Percentiles rank a stretch among this genome's conserved stretches.
phyloP scores from a whole-genome alignment of 2,329 filamentous ascomycete species.

The Hypoxylon sp. region DNA sequence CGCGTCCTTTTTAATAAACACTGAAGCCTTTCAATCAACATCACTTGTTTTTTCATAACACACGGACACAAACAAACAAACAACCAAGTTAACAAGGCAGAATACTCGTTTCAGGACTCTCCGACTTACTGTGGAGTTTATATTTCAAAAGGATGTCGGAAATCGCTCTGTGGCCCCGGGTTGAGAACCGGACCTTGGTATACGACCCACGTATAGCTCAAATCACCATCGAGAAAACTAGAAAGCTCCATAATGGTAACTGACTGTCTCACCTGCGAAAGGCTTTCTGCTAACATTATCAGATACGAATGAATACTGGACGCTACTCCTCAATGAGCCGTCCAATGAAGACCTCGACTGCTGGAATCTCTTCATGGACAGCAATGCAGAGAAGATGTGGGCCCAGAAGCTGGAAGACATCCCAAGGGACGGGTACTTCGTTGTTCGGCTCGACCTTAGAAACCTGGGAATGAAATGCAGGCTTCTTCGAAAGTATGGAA shows the following conservation, averaged over 20 bases:
- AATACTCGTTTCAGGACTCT: no score
- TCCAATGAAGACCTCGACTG: conserved; percentile 7
- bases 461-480: conserved; percentile 10
- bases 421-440: conserved; percentile 17
- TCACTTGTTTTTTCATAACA: no score
- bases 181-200: conserved; percentile 8
- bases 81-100: no score
- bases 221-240: conserved; percentile 10
- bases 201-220: conserved; percentile 11
- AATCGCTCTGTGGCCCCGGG: background rate
- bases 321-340: background rate
- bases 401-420: conserved; percentile 10
- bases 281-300: background rate
- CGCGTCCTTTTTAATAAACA: no score
- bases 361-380: conserved; percentile 21
- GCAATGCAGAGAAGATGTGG: conserved; percentile 9
- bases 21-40: background rate
- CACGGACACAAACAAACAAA: no score
- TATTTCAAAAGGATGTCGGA: background rate
- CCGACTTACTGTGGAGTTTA: no score
- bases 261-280: no score
- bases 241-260: conserved; percentile 3
- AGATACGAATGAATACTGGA: conserved; percentile 8
- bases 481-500: conserved; percentile 13
- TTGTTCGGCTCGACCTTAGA: conserved; percentile 10